Percentiles rank a stretch among this genome's conserved stretches.
phyloP scores from a whole-genome alignment of 805 yeast genomes.

The Metschnikowia dekortorum region DNA sequence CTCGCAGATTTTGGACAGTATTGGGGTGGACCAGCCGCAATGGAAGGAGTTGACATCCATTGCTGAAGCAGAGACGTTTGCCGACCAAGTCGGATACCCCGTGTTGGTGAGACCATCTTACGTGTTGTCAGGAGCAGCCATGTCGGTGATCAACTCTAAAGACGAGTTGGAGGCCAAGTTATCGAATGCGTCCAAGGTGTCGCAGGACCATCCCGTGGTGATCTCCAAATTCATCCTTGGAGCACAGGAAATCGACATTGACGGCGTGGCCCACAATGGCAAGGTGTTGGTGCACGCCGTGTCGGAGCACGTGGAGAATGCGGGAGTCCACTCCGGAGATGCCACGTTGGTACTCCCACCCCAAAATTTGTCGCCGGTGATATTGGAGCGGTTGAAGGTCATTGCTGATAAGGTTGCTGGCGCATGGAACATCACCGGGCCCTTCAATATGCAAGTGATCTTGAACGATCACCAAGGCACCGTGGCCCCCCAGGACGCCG shows the following conservation, averaged over 20 bases:
- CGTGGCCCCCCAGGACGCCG: conserved; percentile 49
- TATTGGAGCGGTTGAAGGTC: conserved; percentile 70
- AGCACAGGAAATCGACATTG: conserved; percentile 95
- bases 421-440: conserved; percentile 96
- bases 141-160: conserved; percentile 84
- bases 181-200: conserved; percentile 84
- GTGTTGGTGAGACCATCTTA: conserved; percentile 97
- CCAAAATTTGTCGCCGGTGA: conserved; percentile 61
- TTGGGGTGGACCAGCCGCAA: conserved; percentile 92
- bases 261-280: conserved; percentile 92
- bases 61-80: conserved; percentile 80
- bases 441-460: conserved; percentile 97
- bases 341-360: conserved; percentile 96
- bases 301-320: conserved; percentile 96
- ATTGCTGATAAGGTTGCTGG: conserved; percentile 90
- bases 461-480: conserved; percentile 40
- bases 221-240: conserved; percentile 93
- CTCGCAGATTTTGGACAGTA: conserved; percentile 88
- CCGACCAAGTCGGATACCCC: conserved; percentile 85
- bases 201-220: conserved; percentile 96
- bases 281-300: conserved; percentile 88
- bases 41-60: conserved; percentile 94
- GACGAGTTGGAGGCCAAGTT: conserved; percentile 78
- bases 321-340: conserved; percentile 98
- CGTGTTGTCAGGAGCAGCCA: conserved; percentile 97